phyloP scores from a whole-genome alignment of 2,329 filamentous ascomycete species.

The Neoarthrinium moseri region DNA sequence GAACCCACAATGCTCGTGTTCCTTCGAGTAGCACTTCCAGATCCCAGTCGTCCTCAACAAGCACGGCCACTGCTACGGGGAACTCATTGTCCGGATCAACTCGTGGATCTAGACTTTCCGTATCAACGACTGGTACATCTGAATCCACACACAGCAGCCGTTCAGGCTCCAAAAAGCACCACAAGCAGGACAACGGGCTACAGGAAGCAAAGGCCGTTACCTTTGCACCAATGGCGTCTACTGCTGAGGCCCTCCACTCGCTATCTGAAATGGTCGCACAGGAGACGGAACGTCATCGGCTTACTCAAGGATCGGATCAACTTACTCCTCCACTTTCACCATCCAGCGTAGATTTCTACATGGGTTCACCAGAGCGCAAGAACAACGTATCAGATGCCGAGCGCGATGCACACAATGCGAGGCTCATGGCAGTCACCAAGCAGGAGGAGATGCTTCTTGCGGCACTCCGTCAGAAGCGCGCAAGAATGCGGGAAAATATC shows the following conservation, averaged over 20 bases:
- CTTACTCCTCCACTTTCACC: constrained; percentile 53
- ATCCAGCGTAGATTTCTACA: constrained; percentile 48
- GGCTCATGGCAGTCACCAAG: constrained; percentile 56
- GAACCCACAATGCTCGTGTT: constrained; percentile 15
- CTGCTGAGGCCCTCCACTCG: constrained; percentile 17
- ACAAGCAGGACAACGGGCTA: constrained; percentile 27
- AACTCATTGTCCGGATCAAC: constrained; percentile 10
- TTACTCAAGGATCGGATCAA: constrained; percentile 34
- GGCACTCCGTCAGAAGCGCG: constrained; percentile 55
- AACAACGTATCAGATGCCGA: not conserved
- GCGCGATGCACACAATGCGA: constrained; percentile 30
- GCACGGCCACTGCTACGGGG: constrained; percentile 16
- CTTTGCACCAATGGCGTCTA: constrained; percentile 31
- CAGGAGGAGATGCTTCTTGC: constrained; percentile 59
- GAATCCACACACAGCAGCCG: constrained; percentile 22
- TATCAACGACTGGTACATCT: constrained; percentile 32
- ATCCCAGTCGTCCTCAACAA: constrained; percentile 23
- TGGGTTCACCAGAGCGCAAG: constrained; percentile 29
- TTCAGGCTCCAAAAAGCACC: constrained; percentile 22
- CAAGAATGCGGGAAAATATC: constrained; percentile 50
- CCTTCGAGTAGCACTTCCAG: constrained; percentile 20
- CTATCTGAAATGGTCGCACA: not conserved
- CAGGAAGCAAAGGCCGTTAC: constrained; percentile 40
- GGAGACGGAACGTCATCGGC: constrained; percentile 9
- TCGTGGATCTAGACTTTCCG: constrained; percentile 35